phyloP scores from a whole-genome alignment of 768 basidiomycete genomes.

The Mycena polygramma region DNA sequence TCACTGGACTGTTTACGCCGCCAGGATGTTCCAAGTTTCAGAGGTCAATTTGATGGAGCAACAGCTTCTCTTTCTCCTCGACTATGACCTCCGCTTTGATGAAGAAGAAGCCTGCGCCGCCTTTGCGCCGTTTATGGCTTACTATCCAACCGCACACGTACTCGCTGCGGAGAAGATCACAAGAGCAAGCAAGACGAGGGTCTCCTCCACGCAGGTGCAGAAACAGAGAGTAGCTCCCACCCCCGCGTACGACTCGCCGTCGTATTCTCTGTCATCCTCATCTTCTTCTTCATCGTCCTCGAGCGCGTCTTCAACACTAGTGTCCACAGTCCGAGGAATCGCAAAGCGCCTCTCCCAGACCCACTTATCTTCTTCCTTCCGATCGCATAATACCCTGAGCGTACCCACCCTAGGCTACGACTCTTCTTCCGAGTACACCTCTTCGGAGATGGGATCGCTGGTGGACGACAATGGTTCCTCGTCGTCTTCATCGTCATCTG shows the following conservation, averaged over 20 bases:
- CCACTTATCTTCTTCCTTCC: constrained; percentile 50
- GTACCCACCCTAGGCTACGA: constrained; percentile 60
- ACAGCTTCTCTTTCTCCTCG: constrained; percentile 92
- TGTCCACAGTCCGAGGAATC: constrained; percentile 70
- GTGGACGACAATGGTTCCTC: constrained; percentile 75
- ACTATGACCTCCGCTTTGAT: constrained; percentile 92
- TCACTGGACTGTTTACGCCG: constrained; percentile 89
- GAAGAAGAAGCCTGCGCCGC: constrained; percentile 81
- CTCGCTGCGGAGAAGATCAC: constrained; percentile 68
- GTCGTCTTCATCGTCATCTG: constrained; percentile 62
- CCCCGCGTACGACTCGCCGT: constrained; percentile 52
- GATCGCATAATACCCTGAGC: constrained; percentile 51
- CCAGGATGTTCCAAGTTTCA: constrained; percentile 73
- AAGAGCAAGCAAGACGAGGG: constrained; percentile 57
- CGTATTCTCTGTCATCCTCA: constrained; percentile 45
- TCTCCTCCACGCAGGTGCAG: constrained; percentile 57
- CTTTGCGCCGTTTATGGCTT: constrained; percentile 79
- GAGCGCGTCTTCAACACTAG: constrained; percentile 48
- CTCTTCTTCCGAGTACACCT: constrained; percentile 55
- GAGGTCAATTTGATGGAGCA: constrained; percentile 98
- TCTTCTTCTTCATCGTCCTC: constrained; percentile 50
- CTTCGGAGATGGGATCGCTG: constrained; percentile 73
- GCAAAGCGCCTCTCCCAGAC: constrained; percentile 68
- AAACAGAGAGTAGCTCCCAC: constrained; percentile 55
- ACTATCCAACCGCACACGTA: constrained; percentile 59